Evolutionary conservation across 768 basidiomycete species (phyloP).

Genomic region (Panus rudis): DNA sequence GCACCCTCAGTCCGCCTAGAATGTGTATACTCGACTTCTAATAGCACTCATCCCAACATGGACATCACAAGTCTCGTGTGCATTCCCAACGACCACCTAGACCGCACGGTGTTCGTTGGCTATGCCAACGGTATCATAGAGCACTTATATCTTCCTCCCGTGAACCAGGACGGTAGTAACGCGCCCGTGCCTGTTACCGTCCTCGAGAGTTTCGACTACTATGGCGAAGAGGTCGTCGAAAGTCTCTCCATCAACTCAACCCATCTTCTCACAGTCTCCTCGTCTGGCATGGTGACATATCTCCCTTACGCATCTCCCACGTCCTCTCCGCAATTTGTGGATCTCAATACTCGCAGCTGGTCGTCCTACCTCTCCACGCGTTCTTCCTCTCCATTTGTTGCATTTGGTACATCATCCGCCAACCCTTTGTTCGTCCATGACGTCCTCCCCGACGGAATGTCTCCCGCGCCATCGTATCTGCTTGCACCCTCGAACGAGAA

Average conservation of each 20-base stretch:
- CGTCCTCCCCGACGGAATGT: constrained; percentile 41
- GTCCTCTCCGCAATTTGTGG: constrained; percentile 24
- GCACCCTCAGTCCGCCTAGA: constrained; percentile 20
- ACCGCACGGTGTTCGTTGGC: constrained; percentile 22
- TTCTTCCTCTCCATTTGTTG: constrained; percentile 51
- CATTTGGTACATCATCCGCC: constrained; percentile 58
- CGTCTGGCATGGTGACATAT: constrained; percentile 42
- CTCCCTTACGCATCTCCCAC: constrained; percentile 17
- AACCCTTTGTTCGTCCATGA: constrained; percentile 54
- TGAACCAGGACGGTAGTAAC: constrained; percentile 9
- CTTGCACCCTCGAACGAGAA: constrained; percentile 31
- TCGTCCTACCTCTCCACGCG: constrained; percentile 46
- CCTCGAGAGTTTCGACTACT: constrained; percentile 21
- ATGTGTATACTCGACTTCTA: constrained; percentile 17
- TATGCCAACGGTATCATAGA: constrained; percentile 30
- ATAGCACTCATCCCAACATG: constrained; percentile 16
- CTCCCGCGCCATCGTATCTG: constrained; percentile 38
- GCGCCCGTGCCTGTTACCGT: constrained; percentile 12
- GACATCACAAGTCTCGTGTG: constrained; percentile 27
- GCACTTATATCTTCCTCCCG: constrained; percentile 30
- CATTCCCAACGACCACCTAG: constrained; percentile 18
- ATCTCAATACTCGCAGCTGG: constrained; percentile 56
- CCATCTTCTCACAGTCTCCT: constrained; percentile 50
- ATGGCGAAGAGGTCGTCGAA: constrained; percentile 46
- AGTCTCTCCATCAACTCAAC: constrained; percentile 42